Evolutionary conservation across 257 asterid species (phyloP), one percentile per base, ranked within the genome.

Genomic region (Penstemon davidsonii): DNA sequence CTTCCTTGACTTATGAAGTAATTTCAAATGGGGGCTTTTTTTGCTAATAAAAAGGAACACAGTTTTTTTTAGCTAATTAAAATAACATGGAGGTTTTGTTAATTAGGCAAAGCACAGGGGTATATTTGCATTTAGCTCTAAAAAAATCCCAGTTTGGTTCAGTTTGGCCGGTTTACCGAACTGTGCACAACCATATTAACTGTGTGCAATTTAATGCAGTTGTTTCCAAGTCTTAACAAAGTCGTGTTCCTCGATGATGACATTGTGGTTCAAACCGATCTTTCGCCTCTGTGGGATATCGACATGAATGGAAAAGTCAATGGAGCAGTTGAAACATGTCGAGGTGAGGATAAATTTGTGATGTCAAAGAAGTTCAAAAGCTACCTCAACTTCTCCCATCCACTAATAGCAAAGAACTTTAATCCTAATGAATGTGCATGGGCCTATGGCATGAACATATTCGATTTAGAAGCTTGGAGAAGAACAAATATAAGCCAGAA

Each of bases 401-500:
- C 97, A 13, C 73, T 94, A 68, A 87, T 94, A 72, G 87, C 87
- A 7, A 81, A 80, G 52, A 82, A 50, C 66, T 91, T 91, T 7
- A 60, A 87, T 73, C 96, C 97, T 50, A 66, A 79, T 64, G 96
- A 94, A 81, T 94, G 99, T 64, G 99, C 99, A 41, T 94, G 99
- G 99, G 99, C 99, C 9, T 94, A 94, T 69, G 99, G 99, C 68
- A 88, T 94, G 99, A 91, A 94, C 72, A 77, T 93, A 66, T 93
- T 93, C 10, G 96, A 93, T 77, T 87, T 93, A 40, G 81, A 90
- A 54, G 96, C 94, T 3, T 93, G 98, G 97, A 86, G 97, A 78
- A 88, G 75, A 66, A 83, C 98, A 44, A 88, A 81, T 69, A 93
- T 93, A 75, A 90, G 88, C 71, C 84, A 75, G 67, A 86, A 89